These are phyloP conservation scores for Fonsecaea nubica DNA, from an alignment of 2,329 filamentous ascomycete species.

Conservation along the genomic window DNA sequence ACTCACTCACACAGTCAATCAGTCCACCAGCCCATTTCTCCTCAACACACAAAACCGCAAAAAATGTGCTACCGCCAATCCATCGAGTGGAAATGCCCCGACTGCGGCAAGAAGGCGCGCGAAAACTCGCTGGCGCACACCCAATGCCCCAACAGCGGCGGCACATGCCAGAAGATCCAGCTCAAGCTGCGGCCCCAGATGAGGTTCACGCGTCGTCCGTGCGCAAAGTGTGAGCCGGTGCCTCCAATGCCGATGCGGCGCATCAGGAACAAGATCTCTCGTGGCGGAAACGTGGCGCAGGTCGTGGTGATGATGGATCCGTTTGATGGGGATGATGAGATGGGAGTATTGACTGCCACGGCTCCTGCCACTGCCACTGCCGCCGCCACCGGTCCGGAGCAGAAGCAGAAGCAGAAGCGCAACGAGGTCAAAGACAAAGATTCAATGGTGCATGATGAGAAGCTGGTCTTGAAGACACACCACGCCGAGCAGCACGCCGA, in stretches of 20 bases:
- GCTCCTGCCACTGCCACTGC: no score
- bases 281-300: neutral
- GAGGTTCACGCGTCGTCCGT: neutral
- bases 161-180: neutral
- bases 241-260: neutral
- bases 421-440: neutral
- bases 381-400: no score
- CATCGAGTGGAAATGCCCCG: neutral
- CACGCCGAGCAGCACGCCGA: neutral
- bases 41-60: neutral
- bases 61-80: slow-evolving; percentile 1
- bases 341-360: neutral
- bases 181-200: neutral
- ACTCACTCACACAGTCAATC: neutral
- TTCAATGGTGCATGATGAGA: neutral
- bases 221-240: neutral
- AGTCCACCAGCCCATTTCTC: neutral
- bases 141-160: neutral
- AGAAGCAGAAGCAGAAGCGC: neutral
- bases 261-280: neutral
- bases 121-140: neutral
- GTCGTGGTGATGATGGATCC: neutral
- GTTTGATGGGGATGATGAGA: neutral
- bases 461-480: neutral
- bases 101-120: slow-evolving; percentile 1